A percentile compares a stretch with the other conserved stretches of the same genome.
These are phyloP conservation scores for Fusarium globosum DNA, from an alignment of 2,329 filamentous ascomycete genomes.

Conservation along the genomic window DNA sequence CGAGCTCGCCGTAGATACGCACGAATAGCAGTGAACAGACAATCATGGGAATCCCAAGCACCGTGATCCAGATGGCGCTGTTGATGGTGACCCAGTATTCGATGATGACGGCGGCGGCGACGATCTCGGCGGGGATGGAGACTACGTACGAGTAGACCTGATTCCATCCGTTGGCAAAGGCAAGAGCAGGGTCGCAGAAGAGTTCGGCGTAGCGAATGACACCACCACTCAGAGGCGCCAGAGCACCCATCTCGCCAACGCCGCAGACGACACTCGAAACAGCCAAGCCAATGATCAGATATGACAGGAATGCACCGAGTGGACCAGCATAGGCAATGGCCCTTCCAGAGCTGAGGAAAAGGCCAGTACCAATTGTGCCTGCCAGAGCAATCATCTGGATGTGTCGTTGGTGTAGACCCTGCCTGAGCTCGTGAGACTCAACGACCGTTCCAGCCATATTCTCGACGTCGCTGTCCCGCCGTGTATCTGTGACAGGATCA, in stretches of 20 bases:
- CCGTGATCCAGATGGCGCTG: slow-evolving; percentile 6
- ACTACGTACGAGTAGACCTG: not conserved
- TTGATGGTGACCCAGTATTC: slow-evolving; percentile 4
- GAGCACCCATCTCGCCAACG: slow-evolving; percentile 7
- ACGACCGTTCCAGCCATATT: not conserved
- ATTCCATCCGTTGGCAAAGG: slow-evolving; percentile 6
- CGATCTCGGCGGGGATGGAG: slow-evolving; percentile 4
- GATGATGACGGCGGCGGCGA: slow-evolving; percentile 10
- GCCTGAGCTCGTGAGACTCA: not conserved
- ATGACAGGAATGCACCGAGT: not conserved
- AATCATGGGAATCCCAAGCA: not conserved
- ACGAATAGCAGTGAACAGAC: not conserved
- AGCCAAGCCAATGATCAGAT: not conserved
- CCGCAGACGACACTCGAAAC: not conserved
- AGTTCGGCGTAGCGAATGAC: slow-evolving; percentile 2
- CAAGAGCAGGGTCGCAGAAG: not conserved
- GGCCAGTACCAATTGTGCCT: not conserved
- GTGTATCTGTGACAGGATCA: not conserved
- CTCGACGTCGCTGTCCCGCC: not conserved
- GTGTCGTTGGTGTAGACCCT: slow-evolving; percentile 1
- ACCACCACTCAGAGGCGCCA: slow-evolving; percentile 8
- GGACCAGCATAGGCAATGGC: slow-evolving; percentile 6
- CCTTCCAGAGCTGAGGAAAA: not conserved
- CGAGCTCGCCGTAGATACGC: not conserved
- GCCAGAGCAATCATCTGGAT: slow-evolving; percentile 11